Conservation (phyloP, 2,329 filamentous ascomycete species). For the Penicillium sp. region DNA sequence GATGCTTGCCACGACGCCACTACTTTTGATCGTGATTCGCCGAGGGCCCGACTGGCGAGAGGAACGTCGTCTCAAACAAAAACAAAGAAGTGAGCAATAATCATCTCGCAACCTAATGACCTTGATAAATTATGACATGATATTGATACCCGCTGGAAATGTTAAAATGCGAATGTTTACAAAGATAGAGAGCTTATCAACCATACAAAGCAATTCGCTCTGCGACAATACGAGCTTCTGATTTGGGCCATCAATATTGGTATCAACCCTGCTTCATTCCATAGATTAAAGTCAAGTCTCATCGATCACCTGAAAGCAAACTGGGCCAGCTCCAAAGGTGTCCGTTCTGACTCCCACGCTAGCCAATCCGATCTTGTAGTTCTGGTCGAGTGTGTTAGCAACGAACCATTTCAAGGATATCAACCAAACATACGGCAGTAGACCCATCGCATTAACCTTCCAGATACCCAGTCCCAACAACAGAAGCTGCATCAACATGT, state of each 20-base stretch:
- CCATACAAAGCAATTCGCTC: background rate
- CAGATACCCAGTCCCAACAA: slow-evolving; percentile 85
- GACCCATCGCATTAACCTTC: slow-evolving; percentile 96
- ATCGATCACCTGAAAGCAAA: slow-evolving; percentile 54
- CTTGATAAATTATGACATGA: background rate
- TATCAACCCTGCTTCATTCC: background rate
- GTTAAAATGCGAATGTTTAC: background rate
- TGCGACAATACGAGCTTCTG: background rate
- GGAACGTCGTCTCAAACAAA: slow-evolving; percentile 34
- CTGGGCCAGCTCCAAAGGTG: slow-evolving; percentile 67
- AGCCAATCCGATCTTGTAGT: slow-evolving; percentile 97
- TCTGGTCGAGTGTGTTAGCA: slow-evolving; percentile 48
- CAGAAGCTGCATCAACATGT: slow-evolving; percentile 82
- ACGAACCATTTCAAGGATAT: background rate
- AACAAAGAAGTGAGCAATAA: slow-evolving; percentile 2
- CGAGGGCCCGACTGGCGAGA: slow-evolving; percentile 49
- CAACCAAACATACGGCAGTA: slow-evolving; percentile 72
- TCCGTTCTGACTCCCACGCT: slow-evolving; percentile 83
- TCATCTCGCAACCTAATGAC: background rate
- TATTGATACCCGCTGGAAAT: background rate
- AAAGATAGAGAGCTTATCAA: background rate
- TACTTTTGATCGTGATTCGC: slow-evolving; percentile 43
- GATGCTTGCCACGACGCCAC: slow-evolving; percentile 41
- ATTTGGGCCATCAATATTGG: background rate
- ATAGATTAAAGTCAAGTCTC: background rate